phyloP scores from a whole-genome alignment of 2,329 filamentous ascomycete genomes.

The Colletotrichum noveboracense region DNA sequence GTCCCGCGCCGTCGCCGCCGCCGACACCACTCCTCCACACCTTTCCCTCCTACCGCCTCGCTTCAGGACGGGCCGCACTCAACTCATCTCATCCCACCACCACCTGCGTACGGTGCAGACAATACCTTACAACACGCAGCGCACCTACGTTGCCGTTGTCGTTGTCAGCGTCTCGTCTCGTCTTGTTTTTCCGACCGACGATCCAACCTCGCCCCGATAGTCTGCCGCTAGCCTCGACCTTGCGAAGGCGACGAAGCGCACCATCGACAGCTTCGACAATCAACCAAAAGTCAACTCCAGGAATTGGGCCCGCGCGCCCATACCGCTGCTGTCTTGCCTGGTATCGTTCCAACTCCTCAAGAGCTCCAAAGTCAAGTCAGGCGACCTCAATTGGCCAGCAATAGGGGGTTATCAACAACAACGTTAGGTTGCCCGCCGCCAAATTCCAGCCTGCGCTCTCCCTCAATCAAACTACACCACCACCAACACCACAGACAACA shows the following conservation, averaged over 20 bases:
- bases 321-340: not conserved
- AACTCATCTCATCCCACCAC: slow-evolving; percentile 4
- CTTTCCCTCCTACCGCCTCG: slow-evolving; percentile 10
- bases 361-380: not conserved
- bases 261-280: not conserved
- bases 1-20: not conserved
- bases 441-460: not conserved
- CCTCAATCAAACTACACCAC: not conserved
- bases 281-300: not conserved
- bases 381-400: not conserved
- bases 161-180: slow-evolving; percentile 3
- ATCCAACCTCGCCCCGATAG: slow-evolving; percentile 12
- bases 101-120: not conserved
- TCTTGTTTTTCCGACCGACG: slow-evolving; percentile 8
- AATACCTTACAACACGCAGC: not conserved
- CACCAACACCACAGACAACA: not conserved
- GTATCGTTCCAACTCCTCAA: not conserved
- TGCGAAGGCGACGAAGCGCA: slow-evolving; percentile 4
- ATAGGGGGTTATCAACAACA: not conserved
- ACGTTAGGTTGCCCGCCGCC: not conserved
- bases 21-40: slow-evolving; percentile 1
- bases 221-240: slow-evolving; percentile 12
- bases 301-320: slow-evolving; percentile 4
- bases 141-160: not conserved
- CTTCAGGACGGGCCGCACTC: slow-evolving; percentile 12